Evolutionary conservation across 176 grass and related monocot genomes (phyloP), one percentile per base, ranked within the genome.

Genomic region (Phyllostachys edulis): DNA sequence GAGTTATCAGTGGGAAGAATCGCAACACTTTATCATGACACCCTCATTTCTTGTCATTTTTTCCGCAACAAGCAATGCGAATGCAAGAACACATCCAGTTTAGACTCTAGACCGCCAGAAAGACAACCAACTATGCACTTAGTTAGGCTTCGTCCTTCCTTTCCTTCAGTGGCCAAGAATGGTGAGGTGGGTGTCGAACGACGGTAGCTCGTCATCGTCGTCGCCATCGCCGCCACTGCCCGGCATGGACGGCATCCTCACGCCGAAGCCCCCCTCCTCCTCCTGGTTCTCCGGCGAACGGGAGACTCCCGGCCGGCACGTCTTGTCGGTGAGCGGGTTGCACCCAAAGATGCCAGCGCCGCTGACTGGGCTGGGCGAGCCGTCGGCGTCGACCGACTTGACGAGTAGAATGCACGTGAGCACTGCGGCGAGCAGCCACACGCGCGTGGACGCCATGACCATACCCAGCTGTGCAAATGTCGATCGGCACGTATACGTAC

Each of bases 91-190:
- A 83, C 2, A 14, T 12, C 42, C 7, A 27, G 23, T 27, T 71
- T 26, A 15, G n/a, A 45, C 5, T 27, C 47, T 26, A 15, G n/a
- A 45, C 5, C 12, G 44, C 23, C n/a, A 32, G 32, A 24, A 54
- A 36, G 46, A 34, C 16, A 76, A 60, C 12, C 37, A 73, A 34
- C 67, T 39, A 47, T 71, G 80, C 49, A 27, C 49, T 69, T 44
- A 66, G 27, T 49, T 9, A 52, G 45, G 63, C 23, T 32, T 50
- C 27, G 42, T 10, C 62, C 59, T 12, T 9, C n/a, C 2, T 23
- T 11, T 51, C 56, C 68, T 29, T 81, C 88, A 92, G 67, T 92
- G 90, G 65, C 90, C 90, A 60, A 92, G 87, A 73, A 92, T 77
- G 70, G 78, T 55, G 60, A 76, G 42, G 67, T 89, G 82, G 63